Conservation (phyloP, 768 basidiomycete genomes). For the Pulveroboletus sp. region DNA sequence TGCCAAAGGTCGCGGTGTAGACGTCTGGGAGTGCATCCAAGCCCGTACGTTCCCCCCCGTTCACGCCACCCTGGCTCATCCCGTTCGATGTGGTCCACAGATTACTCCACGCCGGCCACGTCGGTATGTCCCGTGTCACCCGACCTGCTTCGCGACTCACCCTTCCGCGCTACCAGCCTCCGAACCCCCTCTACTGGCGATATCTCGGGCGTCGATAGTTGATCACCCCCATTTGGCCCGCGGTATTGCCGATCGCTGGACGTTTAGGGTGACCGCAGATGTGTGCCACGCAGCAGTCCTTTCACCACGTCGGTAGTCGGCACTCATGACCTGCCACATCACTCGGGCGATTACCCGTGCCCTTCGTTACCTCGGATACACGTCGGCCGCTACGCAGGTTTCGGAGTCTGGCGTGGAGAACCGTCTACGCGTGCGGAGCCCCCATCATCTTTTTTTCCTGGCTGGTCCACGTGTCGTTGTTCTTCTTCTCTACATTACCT, state of each 20-base stretch:
- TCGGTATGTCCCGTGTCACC: slow-evolving; percentile 21
- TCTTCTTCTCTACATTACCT: not conserved
- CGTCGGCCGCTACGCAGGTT: slow-evolving; percentile 2
- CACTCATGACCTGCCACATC: slow-evolving; percentile 5
- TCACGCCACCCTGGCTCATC: slow-evolving; percentile 1
- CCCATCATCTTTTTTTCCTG: slow-evolving; percentile 7
- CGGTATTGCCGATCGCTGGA: slow-evolving; percentile 5
- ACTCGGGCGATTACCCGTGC: slow-evolving; percentile 1
- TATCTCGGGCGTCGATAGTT: slow-evolving; percentile 42
- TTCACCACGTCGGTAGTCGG: slow-evolving; percentile 1
- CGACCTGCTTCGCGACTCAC: not conserved
- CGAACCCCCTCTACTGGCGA: slow-evolving; percentile 41
- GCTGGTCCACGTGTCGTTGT: slow-evolving; percentile 17
- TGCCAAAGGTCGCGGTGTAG: slow-evolving; percentile 57
- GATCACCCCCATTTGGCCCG: not conserved
- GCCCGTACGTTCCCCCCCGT: slow-evolving; percentile 43
- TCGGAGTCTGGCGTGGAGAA: slow-evolving; percentile 2
- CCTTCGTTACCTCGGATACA: slow-evolving; percentile 6
- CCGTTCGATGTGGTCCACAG: slow-evolving; percentile 30
- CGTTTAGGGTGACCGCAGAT: not conserved
- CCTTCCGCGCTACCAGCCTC: slow-evolving; percentile 31
- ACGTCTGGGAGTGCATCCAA: slow-evolving; percentile 71
- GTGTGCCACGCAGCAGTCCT: not conserved
- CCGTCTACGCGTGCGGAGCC: slow-evolving; percentile 8
- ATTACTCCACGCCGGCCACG: slow-evolving; percentile 55